Base-by-base conservation (phyloP, 2,329 filamentous ascomycete species). In the Ophiostoma piceae region DNA sequence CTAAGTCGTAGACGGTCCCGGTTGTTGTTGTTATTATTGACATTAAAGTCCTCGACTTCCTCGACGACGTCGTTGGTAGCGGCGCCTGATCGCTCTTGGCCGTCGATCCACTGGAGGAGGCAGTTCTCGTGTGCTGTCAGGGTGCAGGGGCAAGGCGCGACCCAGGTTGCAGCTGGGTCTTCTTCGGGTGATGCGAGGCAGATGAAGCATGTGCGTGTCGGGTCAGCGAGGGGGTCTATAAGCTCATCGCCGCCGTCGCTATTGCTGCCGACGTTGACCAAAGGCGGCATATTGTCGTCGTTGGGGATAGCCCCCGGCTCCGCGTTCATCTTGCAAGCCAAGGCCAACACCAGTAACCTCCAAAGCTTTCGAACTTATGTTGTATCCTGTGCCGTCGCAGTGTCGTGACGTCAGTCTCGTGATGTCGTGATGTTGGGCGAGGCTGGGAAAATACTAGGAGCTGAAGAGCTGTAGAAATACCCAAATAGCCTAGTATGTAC, bases 121-220 rank as follows among this genome's bases (percentile, higher is more conserved):
- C 94, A 97, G 71, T 88, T 86, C 78, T 98, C 93, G 78, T 99
- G 95, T 1, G 94, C 95, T 70, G 92, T 91, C 54, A 99, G 84
- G 14, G 92, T 93, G 79, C 95, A 99, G 0, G 90, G 90, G 77
- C 95, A 99, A 1, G 95, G 94, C 69, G 90, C 91, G 64, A 92
- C 88, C 94, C 95, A 99, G 69, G 82, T 79, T 65, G 80, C 77
- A 22, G 76, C 76, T 3, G 84, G 82, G 11, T 77, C 79, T 54
- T 87, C 83, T 35, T 81, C 80, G 73, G 87, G 81, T 67, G 87
- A 87, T 73, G 82, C 83, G 39, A 88, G 82, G 76, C 87, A 90
- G 75, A 90, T 87, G 79, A 88, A 90, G 81, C 87, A 90, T 9
- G 71, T 60, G 26, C 67, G 67, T n/a, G n/a, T 43, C 16, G n/a